Evolutionary conservation across 306 rosid species (phyloP).

Genomic region (Corylus avellana): DNA sequence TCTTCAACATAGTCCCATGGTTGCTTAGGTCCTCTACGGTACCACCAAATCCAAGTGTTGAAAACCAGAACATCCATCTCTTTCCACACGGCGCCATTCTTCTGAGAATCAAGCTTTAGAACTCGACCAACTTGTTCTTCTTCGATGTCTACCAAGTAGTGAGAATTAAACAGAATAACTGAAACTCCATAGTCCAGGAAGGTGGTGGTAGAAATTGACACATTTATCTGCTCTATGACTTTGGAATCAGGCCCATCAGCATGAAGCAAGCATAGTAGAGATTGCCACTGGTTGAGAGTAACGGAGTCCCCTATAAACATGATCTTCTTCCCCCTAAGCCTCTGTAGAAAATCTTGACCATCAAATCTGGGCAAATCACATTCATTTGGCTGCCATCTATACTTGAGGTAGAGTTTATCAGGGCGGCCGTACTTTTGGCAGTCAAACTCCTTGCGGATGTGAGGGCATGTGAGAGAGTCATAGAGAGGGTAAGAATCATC

Average conservation of each 20-base stretch:
- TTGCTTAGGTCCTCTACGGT: slow-evolving; percentile 51
- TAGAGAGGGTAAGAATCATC: slow-evolving; percentile 62
- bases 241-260: slow-evolving; percentile 39
- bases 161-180: slow-evolving; percentile 26
- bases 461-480: slow-evolving; percentile 50
- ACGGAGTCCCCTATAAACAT: slow-evolving; percentile 76
- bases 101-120: slow-evolving; percentile 67
- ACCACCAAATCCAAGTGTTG: slow-evolving; percentile 91
- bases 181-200: slow-evolving; percentile 61
- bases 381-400: slow-evolving; percentile 61
- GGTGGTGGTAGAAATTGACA: slow-evolving; percentile 14
- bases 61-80: slow-evolving; percentile 63
- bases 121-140: slow-evolving; percentile 53
- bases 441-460: slow-evolving; percentile 50
- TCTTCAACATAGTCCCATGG: slow-evolving; percentile 73
- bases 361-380: slow-evolving; percentile 73
- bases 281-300: slow-evolving; percentile 57
- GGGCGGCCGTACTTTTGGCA: slow-evolving; percentile 58
- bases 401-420: slow-evolving; percentile 51
- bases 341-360: slow-evolving; percentile 41
- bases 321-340: slow-evolving; percentile 49
- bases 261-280: slow-evolving; percentile 61
- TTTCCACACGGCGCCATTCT: slow-evolving; percentile 58
- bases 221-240: background rate
- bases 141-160: slow-evolving; percentile 62